Evolutionary conservation across 768 basidiomycete species (phyloP), one percentile per base, ranked within the genome.

Genomic region (Gloeopeniophorella convolvens): DNA sequence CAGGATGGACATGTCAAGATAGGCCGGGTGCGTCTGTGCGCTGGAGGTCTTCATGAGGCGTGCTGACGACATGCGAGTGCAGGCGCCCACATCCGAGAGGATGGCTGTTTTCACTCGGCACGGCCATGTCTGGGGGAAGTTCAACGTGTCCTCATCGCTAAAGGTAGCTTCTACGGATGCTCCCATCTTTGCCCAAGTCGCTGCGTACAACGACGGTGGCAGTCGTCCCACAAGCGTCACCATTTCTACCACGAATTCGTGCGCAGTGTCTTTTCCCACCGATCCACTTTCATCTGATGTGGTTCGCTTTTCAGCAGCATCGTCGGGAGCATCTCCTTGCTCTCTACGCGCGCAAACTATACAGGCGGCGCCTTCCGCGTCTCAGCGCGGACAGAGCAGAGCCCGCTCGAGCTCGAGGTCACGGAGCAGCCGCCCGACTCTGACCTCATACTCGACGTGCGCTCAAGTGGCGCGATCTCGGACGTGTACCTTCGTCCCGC

Each of bases 401-500:
- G 41, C 1, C 53, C 53, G 12, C 43, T 54, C 0, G 13, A 24
- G 0, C 4, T 54, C 50, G 45, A 45, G 35, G 30, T 44, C n/a
- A 27, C 13, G 32, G 33, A 44, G 5, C 49, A 50, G 1, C 4
- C 53, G 18, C n/a, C 31, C 3, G 49, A 54, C 32, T 6, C 42
- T 5, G 18, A 6, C 18, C 49, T 54, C 37, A 30, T 21, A 10
- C 18, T 51, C 0, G 18, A 45, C 16, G 42, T 42, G 31, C 48
- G 26, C 32, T 52, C 49, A 4, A 21, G 42, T 6, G 51, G 51
- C 44, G 26, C 53, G 6, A 48, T 42, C 7, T 42, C 50, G 24
- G 12, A 9, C 18, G 50, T 54, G 16, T 26, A 6, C 11, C 30
- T 54, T 5, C 37, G 45, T 12, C 50, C 53, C 5, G 15, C 50